Conservation (phyloP, 257 asterid species). For the Thymus mandschuricus region DNA sequence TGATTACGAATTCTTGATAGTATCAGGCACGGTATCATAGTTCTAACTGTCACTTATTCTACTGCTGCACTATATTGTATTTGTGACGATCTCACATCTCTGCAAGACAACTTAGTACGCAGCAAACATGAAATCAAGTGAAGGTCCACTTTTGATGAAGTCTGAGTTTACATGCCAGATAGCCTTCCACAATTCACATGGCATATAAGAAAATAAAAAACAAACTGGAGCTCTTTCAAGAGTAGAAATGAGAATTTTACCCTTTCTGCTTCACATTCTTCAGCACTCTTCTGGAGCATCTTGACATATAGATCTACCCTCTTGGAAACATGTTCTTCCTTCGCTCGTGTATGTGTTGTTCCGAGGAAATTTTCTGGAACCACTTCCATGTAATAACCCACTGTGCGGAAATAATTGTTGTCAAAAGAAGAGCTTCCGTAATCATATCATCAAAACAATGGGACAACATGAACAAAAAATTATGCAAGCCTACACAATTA, state of each 20-base stretch:
- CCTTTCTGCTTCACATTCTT: slow-evolving; percentile 63
- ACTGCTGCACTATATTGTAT: too few relatives aligned
- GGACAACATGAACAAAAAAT: too few relatives aligned
- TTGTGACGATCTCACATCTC: too few relatives aligned
- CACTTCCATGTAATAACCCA: slow-evolving; percentile 72
- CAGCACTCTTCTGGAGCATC: slow-evolving; percentile 65
- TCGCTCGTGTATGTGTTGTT: slow-evolving; percentile 54
- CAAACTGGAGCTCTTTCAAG: neutral
- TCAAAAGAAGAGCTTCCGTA: neutral
- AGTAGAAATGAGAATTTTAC: slow-evolving; percentile 38
- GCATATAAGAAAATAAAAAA: neutral
- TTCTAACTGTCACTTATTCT: too few relatives aligned
- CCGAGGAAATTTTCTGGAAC: slow-evolving; percentile 57
- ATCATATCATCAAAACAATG: neutral
- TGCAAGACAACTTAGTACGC: neutral
- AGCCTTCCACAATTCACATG: too few relatives aligned
- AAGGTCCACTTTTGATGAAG: neutral
- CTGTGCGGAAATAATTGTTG: slow-evolving; percentile 32
- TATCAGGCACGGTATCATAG: neutral
- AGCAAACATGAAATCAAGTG: neutral
- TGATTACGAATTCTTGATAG: neutral
- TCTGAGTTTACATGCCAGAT: neutral
- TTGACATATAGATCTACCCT: slow-evolving; percentile 54
- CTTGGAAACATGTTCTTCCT: slow-evolving; percentile 63
- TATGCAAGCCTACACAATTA: too few relatives aligned